Evolutionary conservation across 257 asterid genomes (phyloP).

Genomic region (Solanum bulbocastanum): DNA sequence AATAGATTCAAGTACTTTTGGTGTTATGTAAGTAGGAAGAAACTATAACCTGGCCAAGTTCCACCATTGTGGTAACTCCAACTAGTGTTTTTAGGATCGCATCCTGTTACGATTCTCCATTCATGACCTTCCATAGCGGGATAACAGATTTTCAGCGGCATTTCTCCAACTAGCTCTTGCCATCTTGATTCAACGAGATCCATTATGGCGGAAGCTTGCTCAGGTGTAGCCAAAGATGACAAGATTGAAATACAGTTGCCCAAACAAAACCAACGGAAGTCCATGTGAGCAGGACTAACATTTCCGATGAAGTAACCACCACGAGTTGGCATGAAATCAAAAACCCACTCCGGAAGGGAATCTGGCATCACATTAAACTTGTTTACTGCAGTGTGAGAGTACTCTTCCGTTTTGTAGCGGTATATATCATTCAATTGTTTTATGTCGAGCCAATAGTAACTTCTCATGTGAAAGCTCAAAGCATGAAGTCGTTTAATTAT

Average conservation of each 20-base stretch:
- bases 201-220: constrained; percentile 88
- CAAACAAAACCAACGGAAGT: constrained; percentile 87
- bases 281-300: constrained; percentile 89
- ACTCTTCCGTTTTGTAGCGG: constrained; percentile 84
- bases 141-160: constrained; percentile 75
- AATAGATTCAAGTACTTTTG: not conserved
- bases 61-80: constrained; percentile 98
- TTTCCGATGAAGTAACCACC: constrained; percentile 91
- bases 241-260: constrained; percentile 79
- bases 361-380: constrained; percentile 93
- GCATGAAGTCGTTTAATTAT: constrained; percentile 71
- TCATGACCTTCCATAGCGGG: constrained; percentile 90
- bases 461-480: constrained; percentile 79
- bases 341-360: constrained; percentile 86
- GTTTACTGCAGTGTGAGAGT: constrained; percentile 89
- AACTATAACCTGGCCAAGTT: constrained; percentile 78
- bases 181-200: constrained; percentile 80
- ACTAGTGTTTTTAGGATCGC: constrained; percentile 79
- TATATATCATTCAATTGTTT: constrained; percentile 76
- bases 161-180: constrained; percentile 84
- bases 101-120: constrained; percentile 82
- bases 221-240: constrained; percentile 80
- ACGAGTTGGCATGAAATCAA: constrained; percentile 78
- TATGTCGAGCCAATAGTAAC: constrained; percentile 81
- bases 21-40: not conserved